Conservation (phyloP, 2,329 filamentous ascomycete genomes). For the Plectosphaerella cucumerina region DNA sequence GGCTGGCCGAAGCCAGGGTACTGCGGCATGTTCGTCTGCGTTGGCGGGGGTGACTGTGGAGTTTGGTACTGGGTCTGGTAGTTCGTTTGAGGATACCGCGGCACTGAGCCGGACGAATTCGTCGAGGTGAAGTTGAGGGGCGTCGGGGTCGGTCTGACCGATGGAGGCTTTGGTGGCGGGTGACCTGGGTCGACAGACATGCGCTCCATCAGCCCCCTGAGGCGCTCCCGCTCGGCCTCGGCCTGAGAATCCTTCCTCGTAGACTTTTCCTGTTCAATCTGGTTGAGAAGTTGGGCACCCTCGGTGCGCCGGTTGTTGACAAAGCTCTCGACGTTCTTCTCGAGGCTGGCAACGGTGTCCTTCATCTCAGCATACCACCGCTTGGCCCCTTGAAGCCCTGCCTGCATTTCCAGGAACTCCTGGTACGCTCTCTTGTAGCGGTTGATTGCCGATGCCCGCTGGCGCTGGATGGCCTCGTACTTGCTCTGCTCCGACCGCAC, state of each 20-base stretch:
- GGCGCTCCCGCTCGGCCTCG: conserved; percentile 78
- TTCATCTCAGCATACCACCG: conserved; percentile 95
- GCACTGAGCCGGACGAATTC: conserved; percentile 14
- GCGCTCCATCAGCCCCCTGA: conserved; percentile 88
- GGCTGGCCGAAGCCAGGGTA: conserved; percentile 42
- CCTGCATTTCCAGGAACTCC: conserved; percentile 84
- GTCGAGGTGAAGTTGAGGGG: conserved; percentile 27
- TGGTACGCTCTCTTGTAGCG: conserved; percentile 91
- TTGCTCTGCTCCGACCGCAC: conserved; percentile 92
- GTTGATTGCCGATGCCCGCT: conserved; percentile 74
- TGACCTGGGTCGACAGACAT: conserved; percentile 76
- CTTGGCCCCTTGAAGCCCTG: conserved; percentile 82
- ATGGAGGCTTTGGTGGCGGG: conserved; percentile 28
- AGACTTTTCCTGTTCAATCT: conserved; percentile 78
- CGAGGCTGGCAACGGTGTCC: conserved; percentile 84
- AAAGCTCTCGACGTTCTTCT: conserved; percentile 96
- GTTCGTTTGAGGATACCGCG: conserved; percentile 50
- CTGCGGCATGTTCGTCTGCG: conserved; percentile 31
- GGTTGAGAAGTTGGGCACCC: conserved; percentile 80
- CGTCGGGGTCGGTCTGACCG: conserved; percentile 27
- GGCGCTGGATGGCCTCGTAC: conserved; percentile 83
- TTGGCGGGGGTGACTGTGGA: conserved; percentile 51
- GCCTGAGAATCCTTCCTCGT: conserved; percentile 58
- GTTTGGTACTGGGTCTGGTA: conserved; percentile 56
- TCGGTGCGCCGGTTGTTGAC: conserved; percentile 92